These are phyloP conservation scores for Phytophthora tentaculata DNA, from an alignment of 352 stramenopile species.

Conservation along the genomic window DNA sequence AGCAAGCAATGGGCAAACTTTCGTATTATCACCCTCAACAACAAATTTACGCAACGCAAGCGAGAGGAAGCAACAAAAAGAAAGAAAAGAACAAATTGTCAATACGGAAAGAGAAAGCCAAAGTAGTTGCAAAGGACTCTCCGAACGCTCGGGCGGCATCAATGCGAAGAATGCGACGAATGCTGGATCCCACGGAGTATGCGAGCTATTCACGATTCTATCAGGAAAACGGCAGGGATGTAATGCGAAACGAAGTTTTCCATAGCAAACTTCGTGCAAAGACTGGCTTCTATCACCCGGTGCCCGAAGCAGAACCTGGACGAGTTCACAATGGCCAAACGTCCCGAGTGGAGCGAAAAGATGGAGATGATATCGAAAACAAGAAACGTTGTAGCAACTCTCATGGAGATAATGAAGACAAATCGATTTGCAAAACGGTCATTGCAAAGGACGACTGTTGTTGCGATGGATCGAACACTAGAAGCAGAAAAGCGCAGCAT, in stretches of 20 bases:
- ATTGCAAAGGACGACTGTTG: background rate
- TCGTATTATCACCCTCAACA: slow-evolving; percentile 48
- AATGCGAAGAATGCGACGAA: slow-evolving; percentile 38
- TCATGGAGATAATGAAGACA: background rate
- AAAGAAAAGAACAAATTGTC: too few relatives aligned
- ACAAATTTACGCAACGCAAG: slow-evolving; percentile 19
- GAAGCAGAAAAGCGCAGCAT: background rate
- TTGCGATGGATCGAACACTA: background rate
- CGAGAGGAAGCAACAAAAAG: slow-evolving; percentile 1
- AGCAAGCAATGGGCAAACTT: slow-evolving; percentile 40
- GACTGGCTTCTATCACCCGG: too few relatives aligned
- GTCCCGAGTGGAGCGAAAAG: background rate
- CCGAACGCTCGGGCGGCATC: slow-evolving; percentile 5
- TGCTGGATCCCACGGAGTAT: slow-evolving; percentile 42
- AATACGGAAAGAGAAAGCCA: slow-evolving; percentile 10
- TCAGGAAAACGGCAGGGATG: slow-evolving; percentile 5
- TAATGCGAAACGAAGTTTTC: background rate
- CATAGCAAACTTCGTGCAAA: background rate
- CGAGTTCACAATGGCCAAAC: too few relatives aligned
- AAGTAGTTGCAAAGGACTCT: background rate
- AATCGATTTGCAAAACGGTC: too few relatives aligned
- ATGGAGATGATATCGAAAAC: background rate
- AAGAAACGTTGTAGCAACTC: background rate
- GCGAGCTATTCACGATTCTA: slow-evolving; percentile 32
- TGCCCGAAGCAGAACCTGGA: too few relatives aligned